Percentiles rank a stretch among this genome's conserved stretches.
These are phyloP conservation scores for Zizania latifolia DNA, from an alignment of 176 grass and related monocot genomes.

Conservation along the genomic window DNA sequence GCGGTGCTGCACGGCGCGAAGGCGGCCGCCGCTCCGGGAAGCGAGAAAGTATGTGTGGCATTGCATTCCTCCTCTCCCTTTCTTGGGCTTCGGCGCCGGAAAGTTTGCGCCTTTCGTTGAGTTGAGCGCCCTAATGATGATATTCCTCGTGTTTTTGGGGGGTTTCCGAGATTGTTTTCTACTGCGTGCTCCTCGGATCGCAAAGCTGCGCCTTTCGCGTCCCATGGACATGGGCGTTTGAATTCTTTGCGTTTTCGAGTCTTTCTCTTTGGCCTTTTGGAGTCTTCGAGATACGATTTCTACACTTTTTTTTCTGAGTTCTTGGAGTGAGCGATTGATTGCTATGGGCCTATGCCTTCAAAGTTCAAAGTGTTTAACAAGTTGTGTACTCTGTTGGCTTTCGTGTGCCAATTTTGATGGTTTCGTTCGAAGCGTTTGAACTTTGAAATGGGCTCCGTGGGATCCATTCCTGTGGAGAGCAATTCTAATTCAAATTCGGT, in stretches of 20 bases:
- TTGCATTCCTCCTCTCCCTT: conserved; percentile 14
- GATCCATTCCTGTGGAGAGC: conserved; percentile 39
- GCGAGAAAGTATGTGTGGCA: conserved; percentile 60
- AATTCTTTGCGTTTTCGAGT: not conserved
- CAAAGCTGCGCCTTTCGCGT: conserved; percentile 31
- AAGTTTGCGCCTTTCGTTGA: conserved; percentile 49
- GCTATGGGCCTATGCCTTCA: not conserved
- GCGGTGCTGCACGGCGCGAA: conserved; percentile 30
- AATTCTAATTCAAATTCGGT: conserved; percentile 61
- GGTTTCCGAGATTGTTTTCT: conserved; percentile 16
- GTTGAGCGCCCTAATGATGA: conserved; percentile 29
- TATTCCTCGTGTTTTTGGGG: conserved; percentile 31
- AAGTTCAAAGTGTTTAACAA: not conserved
- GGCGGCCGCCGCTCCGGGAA: conserved; percentile 42
- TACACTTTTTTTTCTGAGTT: not conserved
- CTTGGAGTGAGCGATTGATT: not conserved
- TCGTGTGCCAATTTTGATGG: conserved; percentile 6
- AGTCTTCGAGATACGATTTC: not conserved
- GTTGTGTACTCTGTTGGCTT: conserved; percentile 18
- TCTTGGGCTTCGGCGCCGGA: conserved; percentile 21
- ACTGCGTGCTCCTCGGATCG: conserved; percentile 13
- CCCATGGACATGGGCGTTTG: conserved; percentile 13
- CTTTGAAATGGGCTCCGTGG: conserved; percentile 54
- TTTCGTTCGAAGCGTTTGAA: conserved; percentile 33
- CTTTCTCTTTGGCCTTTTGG: conserved; percentile 24